A percentile compares a stretch with the other conserved stretches of the same genome.
Evolutionary conservation across 768 basidiomycete genomes (phyloP).

Genomic region (Mycena latifolia): DNA sequence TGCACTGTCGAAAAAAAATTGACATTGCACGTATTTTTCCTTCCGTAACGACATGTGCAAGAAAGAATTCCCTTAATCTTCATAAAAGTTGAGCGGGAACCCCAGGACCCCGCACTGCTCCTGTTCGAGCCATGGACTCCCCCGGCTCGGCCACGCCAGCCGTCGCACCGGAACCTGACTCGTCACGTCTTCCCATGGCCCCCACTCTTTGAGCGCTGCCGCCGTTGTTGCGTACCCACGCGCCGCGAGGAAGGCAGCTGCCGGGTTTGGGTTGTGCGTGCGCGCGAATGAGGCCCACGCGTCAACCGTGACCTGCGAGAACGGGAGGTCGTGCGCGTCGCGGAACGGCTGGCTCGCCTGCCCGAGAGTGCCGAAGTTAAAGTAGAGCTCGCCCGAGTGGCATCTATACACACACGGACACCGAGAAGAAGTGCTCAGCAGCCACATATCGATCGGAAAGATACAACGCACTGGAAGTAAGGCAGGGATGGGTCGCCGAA

Average conservation of each 20-base stretch:
- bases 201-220: constrained; percentile 42
- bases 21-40: no score
- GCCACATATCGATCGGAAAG: no score
- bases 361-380: constrained; percentile 49
- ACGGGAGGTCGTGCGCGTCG: constrained; percentile 58
- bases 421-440: no score
- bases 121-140: constrained; percentile 48
- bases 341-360: constrained; percentile 56
- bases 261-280: constrained; percentile 61
- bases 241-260: constrained; percentile 52
- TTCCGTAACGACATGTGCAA: no score
- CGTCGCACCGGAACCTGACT: constrained; percentile 47
- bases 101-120: constrained; percentile 54
- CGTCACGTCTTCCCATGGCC: constrained; percentile 49
- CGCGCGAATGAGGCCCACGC: constrained; percentile 62
- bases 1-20: no score
- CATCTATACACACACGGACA: no score
- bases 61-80: no score
- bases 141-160: constrained; percentile 48
- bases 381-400: constrained; percentile 49
- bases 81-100: constrained; percentile 41
- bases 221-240: constrained; percentile 55
- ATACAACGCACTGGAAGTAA: constrained; percentile 61
- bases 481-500: constrained; percentile 60
- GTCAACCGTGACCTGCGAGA: constrained; percentile 59